Conservation (phyloP, 2,329 filamentous ascomycete species). For the Aspergillus floridensis region DNA sequence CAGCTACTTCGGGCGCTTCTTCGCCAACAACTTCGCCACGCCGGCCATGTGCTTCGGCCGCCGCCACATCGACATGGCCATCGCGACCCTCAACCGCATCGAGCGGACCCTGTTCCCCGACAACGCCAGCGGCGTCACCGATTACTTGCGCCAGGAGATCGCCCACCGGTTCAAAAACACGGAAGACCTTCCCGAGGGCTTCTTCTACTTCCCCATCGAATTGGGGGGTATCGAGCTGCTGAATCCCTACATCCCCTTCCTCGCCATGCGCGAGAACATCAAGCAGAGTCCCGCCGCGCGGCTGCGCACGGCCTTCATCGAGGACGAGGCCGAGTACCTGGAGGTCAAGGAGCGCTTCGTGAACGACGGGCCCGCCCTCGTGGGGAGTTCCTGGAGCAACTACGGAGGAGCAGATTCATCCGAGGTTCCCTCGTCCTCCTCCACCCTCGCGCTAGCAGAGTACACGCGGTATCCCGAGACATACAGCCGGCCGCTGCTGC, state of each 20-base stretch:
- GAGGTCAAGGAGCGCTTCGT: constrained; percentile 36
- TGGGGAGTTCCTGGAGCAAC: not conserved
- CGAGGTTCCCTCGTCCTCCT: constrained; percentile 8
- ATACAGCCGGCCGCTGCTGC: constrained; percentile 27
- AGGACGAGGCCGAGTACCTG: constrained; percentile 57
- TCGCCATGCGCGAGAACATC: constrained; percentile 48
- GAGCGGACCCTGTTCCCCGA: constrained; percentile 51
- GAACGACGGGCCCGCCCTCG: constrained; percentile 18
- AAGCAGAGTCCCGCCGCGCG: constrained; percentile 34
- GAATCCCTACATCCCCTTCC: constrained; percentile 50
- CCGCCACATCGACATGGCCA: constrained; percentile 55
- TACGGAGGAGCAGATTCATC: not conserved
- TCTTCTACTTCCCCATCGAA: constrained; percentile 54
- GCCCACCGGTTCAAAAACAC: constrained; percentile 50
- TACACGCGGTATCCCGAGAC: constrained; percentile 37
- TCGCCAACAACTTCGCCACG: constrained; percentile 57
- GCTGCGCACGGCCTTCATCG: constrained; percentile 32
- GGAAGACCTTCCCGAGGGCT: constrained; percentile 49
- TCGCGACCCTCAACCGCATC: constrained; percentile 53
- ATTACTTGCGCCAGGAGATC: constrained; percentile 56
- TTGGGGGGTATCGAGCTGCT: constrained; percentile 51
- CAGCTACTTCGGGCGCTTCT: constrained; percentile 56
- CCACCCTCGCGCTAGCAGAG: constrained; percentile 39
- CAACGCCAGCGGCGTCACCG: constrained; percentile 50
- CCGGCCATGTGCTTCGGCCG: constrained; percentile 56